These are phyloP conservation scores for Pleurotus sapidus DNA, from an alignment of 768 basidiomycete species.

Conservation along the genomic window DNA sequence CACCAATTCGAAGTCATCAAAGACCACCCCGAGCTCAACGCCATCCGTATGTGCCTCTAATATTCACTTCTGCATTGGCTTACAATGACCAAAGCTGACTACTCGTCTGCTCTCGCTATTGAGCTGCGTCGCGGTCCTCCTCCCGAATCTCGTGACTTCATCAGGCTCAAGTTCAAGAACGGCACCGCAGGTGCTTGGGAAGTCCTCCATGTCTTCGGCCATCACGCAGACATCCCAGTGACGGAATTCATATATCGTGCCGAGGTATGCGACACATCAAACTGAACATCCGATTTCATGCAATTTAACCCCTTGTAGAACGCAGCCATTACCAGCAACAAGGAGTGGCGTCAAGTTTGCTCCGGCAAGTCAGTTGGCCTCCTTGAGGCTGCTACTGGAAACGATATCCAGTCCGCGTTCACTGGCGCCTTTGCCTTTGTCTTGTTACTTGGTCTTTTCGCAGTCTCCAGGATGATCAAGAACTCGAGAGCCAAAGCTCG, in stretches of 20 bases:
- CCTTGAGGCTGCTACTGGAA: constrained; percentile 20
- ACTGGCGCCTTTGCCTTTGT: constrained; percentile 35
- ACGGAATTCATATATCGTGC: constrained; percentile 84
- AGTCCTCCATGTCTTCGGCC: constrained; percentile 72
- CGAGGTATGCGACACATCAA: constrained; percentile 45
- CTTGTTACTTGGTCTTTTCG: constrained; percentile 35
- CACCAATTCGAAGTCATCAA: constrained; percentile 64
- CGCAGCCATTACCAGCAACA: constrained; percentile 53
- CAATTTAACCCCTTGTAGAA: constrained; percentile 25
- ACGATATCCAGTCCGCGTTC: constrained; percentile 28
- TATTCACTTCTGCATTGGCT: background rate
- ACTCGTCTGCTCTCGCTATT: constrained; percentile 69
- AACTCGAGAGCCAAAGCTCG: constrained; percentile 35
- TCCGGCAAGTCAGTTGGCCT: constrained; percentile 23
- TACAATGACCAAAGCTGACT: constrained; percentile 54
- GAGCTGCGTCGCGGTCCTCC: constrained; percentile 76
- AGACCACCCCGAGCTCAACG: constrained; percentile 55
- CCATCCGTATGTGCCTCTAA: constrained; percentile 53
- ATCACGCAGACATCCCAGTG: constrained; percentile 72
- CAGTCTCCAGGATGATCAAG: constrained; percentile 33
- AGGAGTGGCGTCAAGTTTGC: constrained; percentile 50
- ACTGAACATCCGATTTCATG: too few species aligned
- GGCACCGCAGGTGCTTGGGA: constrained; percentile 64
- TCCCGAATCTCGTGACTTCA: constrained; percentile 75
- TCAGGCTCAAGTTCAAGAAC: constrained; percentile 85